phyloP scores from a whole-genome alignment of 2,329 filamentous ascomycete genomes.

The Pestalotiopsis sp. region DNA sequence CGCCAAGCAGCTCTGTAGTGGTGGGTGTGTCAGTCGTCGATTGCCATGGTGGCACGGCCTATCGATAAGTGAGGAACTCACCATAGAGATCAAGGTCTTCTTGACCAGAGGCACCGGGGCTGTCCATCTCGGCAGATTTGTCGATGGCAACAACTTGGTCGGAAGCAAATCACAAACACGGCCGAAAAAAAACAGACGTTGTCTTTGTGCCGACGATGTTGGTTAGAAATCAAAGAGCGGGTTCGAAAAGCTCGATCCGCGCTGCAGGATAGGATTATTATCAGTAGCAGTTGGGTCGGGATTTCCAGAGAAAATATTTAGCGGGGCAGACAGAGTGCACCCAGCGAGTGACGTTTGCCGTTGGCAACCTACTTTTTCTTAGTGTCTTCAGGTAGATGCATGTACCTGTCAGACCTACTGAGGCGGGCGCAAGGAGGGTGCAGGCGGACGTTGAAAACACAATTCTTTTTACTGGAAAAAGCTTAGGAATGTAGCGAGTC shows the following conservation, averaged over 20 bases:
- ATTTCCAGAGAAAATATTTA: slow-evolving; percentile 25
- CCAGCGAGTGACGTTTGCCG: neutral
- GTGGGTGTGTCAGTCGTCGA: slow-evolving; percentile 10
- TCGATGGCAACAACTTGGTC: neutral
- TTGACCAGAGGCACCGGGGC: slow-evolving; percentile 22
- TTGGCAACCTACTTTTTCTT: neutral
- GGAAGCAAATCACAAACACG: neutral
- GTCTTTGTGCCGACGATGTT: neutral
- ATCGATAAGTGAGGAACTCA: slow-evolving; percentile 23
- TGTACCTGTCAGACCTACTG: neutral
- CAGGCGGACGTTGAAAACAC: neutral
- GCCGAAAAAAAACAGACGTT: neutral
- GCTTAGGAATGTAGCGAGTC: neutral
- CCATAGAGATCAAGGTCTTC: slow-evolving; percentile 62
- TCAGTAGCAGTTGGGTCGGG: slow-evolving; percentile 20
- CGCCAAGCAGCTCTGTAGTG: slow-evolving; percentile 70
- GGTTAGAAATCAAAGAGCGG: neutral
- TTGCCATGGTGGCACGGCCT: neutral
- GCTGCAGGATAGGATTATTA: slow-evolving; percentile 8
- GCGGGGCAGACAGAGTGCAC: slow-evolving; percentile 21
- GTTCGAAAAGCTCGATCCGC: neutral
- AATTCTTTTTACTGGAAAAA: neutral
- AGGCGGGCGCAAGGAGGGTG: neutral
- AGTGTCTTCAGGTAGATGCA: neutral
- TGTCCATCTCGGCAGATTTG: slow-evolving; percentile 23